Base-by-base conservation (phyloP, 768 basidiomycete genomes). In the Mycena crocata region DNA sequence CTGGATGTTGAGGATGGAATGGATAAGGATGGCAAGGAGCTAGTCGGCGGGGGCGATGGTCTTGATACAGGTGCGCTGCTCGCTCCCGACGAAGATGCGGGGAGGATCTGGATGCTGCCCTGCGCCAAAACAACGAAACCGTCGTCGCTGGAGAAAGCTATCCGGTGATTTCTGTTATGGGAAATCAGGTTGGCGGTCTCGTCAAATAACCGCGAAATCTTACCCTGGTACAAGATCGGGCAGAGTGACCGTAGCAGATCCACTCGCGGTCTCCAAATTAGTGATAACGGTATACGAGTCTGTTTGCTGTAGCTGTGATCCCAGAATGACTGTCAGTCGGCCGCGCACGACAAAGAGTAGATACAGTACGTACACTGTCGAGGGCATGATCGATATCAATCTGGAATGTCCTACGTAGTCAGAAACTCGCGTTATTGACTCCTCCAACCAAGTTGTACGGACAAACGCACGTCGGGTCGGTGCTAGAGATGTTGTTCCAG, bases 91-190 rank as follows among this genome's bases (percentile, higher is more conserved):
- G 49, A 23, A 30, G 19, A 1, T 28, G 24, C 28, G 34, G 50
- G 9, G 37, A 51, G 39, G 49, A 61, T 61, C 31, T 51, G 37
- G 49, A 61, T 51, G 30, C 39, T 61, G 30, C 59, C 49, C 59
- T 39, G n/a, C n/a, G 6, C 14, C 28, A 30, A 49, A 49, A 59
- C 30, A 3, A 14, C 9, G 45, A 59, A 59, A 15, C 59, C 39
- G 26, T 51, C 59, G 28, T 2, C 51, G 31, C 28, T 23, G 9
- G 59, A 31, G 45, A 61, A 51, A n/a, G 49, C 59, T 51, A 61
- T 61, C 15, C 59, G 59, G 39, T 61, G 57, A 19, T 32, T 49
- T 49, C 59, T 50, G 49, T 51, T 37, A 34, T 40, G 48, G 56
- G n/a, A n/a, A n/a, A n/a, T 35, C 8, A 34, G 34, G n/a, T 59